These are phyloP conservation scores for Turnera subulata DNA, from an alignment of 345 rosid species.

Conservation along the genomic window DNA sequence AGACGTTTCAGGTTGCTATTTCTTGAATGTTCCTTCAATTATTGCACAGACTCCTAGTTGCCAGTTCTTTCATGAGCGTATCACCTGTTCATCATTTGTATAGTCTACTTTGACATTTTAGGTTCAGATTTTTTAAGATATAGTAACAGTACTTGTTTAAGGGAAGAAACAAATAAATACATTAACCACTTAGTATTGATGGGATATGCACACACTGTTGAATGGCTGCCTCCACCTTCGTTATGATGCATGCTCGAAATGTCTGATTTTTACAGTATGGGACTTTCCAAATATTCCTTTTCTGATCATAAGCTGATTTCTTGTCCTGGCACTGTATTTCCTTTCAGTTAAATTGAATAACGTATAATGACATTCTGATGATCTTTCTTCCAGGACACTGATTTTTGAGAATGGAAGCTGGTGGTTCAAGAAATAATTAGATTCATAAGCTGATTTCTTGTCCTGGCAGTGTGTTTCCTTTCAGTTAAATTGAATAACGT, in stretches of 20 bases:
- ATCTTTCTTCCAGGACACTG: constrained; percentile 73
- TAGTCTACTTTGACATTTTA: neutral
- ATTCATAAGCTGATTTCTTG: too few relatives aligned
- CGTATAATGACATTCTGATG: constrained; percentile 16
- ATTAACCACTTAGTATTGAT: too few relatives aligned
- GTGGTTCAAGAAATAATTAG: constrained; percentile 90
- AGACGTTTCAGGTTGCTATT: constrained; percentile 68
- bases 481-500: constrained; percentile 9
- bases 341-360: constrained; percentile 11
- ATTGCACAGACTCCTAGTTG: neutral
- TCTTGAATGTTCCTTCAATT: neutral
- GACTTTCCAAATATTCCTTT: too few relatives aligned
- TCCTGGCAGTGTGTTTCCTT: constrained; percentile 12
- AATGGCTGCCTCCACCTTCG: too few relatives aligned
- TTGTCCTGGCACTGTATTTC: too few relatives aligned
- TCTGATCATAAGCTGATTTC: too few relatives aligned
- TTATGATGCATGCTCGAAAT: too few relatives aligned
- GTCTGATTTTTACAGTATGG: too few relatives aligned
- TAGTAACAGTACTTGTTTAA: too few relatives aligned
- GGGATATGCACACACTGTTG: too few relatives aligned
- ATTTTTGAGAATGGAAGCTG: constrained; percentile 97
- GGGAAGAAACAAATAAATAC: too few relatives aligned
- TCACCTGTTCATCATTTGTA: neutral
- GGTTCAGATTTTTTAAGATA: too few relatives aligned
- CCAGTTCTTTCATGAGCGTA: neutral